Conservation (phyloP, 139 green algal species). For the Mesotaenium endlicherianum region DNA sequence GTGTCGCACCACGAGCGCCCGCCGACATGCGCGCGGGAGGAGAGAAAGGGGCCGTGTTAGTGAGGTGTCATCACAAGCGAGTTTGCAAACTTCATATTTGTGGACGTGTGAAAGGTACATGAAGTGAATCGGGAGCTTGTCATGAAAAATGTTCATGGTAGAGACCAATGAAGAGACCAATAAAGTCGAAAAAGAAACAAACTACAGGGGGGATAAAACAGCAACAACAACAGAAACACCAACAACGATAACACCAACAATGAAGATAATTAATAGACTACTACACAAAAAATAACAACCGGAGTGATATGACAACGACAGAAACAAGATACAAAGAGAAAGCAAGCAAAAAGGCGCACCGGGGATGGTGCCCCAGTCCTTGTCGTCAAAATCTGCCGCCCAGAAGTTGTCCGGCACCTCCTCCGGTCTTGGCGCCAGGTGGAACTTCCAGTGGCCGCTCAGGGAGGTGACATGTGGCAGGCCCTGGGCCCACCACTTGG, state of each 20-base stretch:
- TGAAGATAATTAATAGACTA: too few species aligned
- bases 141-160: not conserved
- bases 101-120: not conserved
- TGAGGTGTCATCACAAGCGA: not conserved
- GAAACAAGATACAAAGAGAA: too few species aligned
- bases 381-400: slow-evolving; percentile 15
- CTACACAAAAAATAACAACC: too few species aligned
- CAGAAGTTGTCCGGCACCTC: slow-evolving; percentile 39
- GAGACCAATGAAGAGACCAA: not conserved
- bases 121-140: not conserved
- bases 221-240: too few species aligned
- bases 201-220: too few species aligned
- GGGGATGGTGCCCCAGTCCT: slow-evolving; percentile 54
- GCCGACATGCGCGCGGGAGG: not conserved
- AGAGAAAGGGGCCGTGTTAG: not conserved
- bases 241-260: too few species aligned
- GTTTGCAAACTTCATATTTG: not conserved
- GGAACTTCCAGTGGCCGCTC: slow-evolving; percentile 49
- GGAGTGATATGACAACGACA: too few species aligned
- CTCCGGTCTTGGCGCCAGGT: slow-evolving; percentile 26
- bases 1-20: too few species aligned
- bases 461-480: slow-evolving; percentile 31
- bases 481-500: slow-evolving; percentile 22
- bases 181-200: too few species aligned
- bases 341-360: too few species aligned